Percentiles rank a stretch among this genome's conserved stretches.
These are phyloP conservation scores for Theileria parva DNA, from an alignment of 169 alveolate genomes.

Conservation along the genomic window DNA sequence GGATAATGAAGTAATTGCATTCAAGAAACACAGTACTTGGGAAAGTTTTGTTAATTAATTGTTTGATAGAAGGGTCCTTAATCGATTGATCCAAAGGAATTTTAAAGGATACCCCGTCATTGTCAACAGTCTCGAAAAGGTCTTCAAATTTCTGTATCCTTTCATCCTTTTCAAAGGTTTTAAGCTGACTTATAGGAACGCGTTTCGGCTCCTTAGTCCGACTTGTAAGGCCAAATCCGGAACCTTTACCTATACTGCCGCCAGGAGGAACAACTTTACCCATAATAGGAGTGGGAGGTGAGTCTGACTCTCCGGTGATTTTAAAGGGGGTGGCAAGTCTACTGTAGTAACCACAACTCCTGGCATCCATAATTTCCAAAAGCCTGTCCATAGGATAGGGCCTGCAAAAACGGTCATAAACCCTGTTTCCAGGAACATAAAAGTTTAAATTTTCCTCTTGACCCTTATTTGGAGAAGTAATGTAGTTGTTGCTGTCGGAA, in stretches of 20 bases:
- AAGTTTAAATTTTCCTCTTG: background rate
- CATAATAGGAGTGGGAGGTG: conserved; percentile 58
- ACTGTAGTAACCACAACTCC: conserved; percentile 56
- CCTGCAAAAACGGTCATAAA: conserved; percentile 55
- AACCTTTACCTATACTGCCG: conserved; percentile 62
- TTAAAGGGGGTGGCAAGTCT: conserved; percentile 42
- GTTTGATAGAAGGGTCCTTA: background rate
- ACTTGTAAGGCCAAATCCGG: conserved; percentile 52
- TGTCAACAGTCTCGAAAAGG: background rate
- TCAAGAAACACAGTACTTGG: background rate
- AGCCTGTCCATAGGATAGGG: conserved; percentile 65
- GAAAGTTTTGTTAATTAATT: background rate
- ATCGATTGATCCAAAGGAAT: conserved; percentile 2
- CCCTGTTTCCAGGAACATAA: conserved; percentile 15
- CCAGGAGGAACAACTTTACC: conserved; percentile 64
- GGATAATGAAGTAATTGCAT: too few relatives aligned
- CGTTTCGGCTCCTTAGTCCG: conserved; percentile 43
- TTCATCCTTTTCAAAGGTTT: conserved; percentile 18
- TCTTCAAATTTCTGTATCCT: conserved; percentile 11
- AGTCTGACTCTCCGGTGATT: conserved; percentile 54
- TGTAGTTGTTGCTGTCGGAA: background rate
- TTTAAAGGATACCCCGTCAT: conserved; percentile 12
- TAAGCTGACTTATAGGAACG: conserved; percentile 36
- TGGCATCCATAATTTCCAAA: conserved; percentile 56
- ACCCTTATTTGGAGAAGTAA: background rate